These are phyloP conservation scores for Dothistroma pini DNA, from an alignment of 2,329 filamentous ascomycete genomes.

Conservation along the genomic window DNA sequence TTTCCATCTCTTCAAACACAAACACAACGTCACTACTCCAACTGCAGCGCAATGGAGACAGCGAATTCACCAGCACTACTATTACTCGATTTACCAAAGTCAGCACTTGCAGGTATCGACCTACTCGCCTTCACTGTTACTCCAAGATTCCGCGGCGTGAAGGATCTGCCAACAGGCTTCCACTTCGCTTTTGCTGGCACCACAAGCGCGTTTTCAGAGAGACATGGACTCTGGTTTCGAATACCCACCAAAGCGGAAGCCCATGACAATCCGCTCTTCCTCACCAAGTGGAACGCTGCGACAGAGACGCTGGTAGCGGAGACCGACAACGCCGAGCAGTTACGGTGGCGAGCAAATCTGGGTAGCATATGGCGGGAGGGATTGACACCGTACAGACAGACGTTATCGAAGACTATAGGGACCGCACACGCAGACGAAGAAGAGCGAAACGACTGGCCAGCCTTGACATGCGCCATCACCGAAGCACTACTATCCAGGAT, in stretches of 20 bases:
- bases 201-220: slow-evolving; percentile 55
- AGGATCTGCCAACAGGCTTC: slow-evolving; percentile 54
- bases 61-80: slow-evolving; percentile 33
- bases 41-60: too few relatives aligned
- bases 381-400: slow-evolving; percentile 47
- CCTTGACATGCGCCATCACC: slow-evolving; percentile 50
- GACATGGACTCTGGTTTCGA: slow-evolving; percentile 61
- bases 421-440: slow-evolving; percentile 28
- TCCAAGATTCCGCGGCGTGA: slow-evolving; percentile 58
- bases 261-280: slow-evolving; percentile 40
- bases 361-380: slow-evolving; percentile 55
- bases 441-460: slow-evolving; percentile 52
- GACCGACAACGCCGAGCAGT: slow-evolving; percentile 39
- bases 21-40: too few relatives aligned
- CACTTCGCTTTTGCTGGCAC: slow-evolving; percentile 61
- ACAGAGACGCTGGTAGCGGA: slow-evolving; percentile 46
- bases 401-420: slow-evolving; percentile 25
- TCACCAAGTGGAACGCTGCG: slow-evolving; percentile 55
- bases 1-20: too few relatives aligned
- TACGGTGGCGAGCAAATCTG: slow-evolving; percentile 55
- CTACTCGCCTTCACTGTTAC: slow-evolving; percentile 61
- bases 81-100: slow-evolving; percentile 43
- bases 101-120: slow-evolving; percentile 53
- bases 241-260: slow-evolving; percentile 33
- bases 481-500: slow-evolving; percentile 50